Base-by-base conservation (phyloP, 2,329 filamentous ascomycete genomes). In the Epicoccum nigrum region DNA sequence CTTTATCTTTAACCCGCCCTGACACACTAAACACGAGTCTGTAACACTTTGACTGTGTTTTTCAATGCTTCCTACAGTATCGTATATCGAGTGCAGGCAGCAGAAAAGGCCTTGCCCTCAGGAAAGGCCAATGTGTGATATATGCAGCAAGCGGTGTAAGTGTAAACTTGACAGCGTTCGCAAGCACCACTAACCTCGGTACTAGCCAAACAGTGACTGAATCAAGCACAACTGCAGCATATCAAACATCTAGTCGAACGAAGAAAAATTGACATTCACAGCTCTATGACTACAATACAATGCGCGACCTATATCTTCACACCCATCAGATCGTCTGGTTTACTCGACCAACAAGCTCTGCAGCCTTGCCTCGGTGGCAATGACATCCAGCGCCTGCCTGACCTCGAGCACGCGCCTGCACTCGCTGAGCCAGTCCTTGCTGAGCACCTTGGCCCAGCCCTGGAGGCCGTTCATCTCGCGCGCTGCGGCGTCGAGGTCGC, bases 381-480 rank as follows among this genome's bases (percentile, higher is more conserved):
- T 95, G 51, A 95, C 94, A 76, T 99, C 94, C 67, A 99, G 81
- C 67, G 94, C 94, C 78, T 99, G 94, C 77, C 90, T 87, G 59
- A 97, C 94, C 78, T 99, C 94, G 68, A 99, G 80, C 59, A 96
- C 90, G 77, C 92, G 89, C 72, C 94, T 86, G 56, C 92, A 89
- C 80, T 99, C 94, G 44, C 82, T 83, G 62, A 99, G 77, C 94
- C 94, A 99, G 75, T 99, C 94, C 68, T 89, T 86, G 76, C 90
- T 95, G 70, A 99, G 77, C 32, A 92, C 93, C 82, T 94, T 96
- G 39, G 93, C 92, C 94, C 94, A 99, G 20, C 94, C 94, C 55
- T 88, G 83, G 38, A 99, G 80, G 1, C 86, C 85, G 71, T 97
- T 99, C 88, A 99, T 94, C 78, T 99, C 94, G 59, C 94, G 83